Evolutionary conservation across 116 monocot species (phyloP).

Genomic region (Papilionanthe hybrid): DNA sequence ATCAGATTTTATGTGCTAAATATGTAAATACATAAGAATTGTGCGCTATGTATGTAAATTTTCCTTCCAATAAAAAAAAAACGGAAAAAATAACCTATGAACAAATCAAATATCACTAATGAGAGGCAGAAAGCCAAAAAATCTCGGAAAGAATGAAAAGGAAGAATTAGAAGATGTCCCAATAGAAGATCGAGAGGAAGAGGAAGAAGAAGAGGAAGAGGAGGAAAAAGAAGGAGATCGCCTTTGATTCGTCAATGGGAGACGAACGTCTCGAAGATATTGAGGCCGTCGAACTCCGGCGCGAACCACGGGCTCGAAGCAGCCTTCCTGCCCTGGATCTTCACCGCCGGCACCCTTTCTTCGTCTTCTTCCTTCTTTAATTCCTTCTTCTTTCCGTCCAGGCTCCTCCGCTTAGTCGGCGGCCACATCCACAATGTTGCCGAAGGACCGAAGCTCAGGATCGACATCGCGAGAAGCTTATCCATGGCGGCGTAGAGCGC

Average conservation of each 20-base stretch:
- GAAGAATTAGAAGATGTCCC: background rate
- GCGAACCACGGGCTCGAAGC: conserved; percentile 8
- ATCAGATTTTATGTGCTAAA: too few species aligned
- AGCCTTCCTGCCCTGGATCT: background rate
- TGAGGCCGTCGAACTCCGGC: conserved; percentile 32
- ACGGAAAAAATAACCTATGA: background rate
- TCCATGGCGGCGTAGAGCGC: background rate
- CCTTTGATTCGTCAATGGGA: conserved; percentile 6
- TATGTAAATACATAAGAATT: too few species aligned
- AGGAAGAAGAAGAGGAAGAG: background rate
- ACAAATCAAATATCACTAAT: background rate
- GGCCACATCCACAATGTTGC: background rate
- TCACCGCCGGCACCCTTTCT: background rate
- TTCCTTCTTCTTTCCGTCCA: background rate
- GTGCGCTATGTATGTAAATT: too few species aligned
- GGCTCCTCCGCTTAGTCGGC: background rate
- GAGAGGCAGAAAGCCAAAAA: too few species aligned
- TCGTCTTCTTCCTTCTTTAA: background rate
- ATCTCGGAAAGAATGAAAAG: background rate
- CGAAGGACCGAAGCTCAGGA: background rate
- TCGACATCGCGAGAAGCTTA: background rate
- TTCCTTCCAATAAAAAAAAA: too few species aligned
- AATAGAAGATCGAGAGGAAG: background rate
- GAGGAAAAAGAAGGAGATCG: background rate
- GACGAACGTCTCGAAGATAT: conserved; percentile 27